Conservation (phyloP, 352 stramenopile species). For the Globisporangium abappressorium region DNA sequence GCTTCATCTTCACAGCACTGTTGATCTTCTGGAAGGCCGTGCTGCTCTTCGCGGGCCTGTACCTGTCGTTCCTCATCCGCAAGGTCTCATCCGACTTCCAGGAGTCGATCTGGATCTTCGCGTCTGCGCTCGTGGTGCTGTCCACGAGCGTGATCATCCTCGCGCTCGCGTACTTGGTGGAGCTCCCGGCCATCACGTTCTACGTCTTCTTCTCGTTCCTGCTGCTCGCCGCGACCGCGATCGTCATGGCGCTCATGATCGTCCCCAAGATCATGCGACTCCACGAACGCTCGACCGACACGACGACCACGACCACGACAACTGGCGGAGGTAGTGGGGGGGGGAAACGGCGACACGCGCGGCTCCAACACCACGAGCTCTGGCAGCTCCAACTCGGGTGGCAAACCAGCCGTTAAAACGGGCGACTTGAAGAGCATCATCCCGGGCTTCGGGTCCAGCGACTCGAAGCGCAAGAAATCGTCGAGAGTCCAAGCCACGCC, state of each 20-base stretch:
- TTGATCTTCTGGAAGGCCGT: conserved; percentile 63
- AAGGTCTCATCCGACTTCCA: conserved; percentile 37
- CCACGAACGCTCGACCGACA: background rate
- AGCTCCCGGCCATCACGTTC: conserved; percentile 19
- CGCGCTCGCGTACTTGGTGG: conserved; percentile 29
- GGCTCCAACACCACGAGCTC: too few relatives aligned
- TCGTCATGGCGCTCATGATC: conserved; percentile 28
- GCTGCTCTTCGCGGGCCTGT: conserved; percentile 38
- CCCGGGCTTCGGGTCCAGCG: too few relatives aligned
- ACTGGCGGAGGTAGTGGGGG: too few relatives aligned
- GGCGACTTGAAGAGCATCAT: too few relatives aligned
- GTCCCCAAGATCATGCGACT: conserved; percentile 19
- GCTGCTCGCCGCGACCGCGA: conserved; percentile 19
- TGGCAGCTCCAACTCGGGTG: too few relatives aligned
- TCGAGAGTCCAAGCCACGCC: too few relatives aligned
- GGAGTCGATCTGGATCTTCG: conserved; percentile 36
- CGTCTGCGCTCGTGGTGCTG: conserved; percentile 21
- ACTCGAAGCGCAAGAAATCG: too few relatives aligned
- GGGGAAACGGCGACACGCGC: too few relatives aligned
- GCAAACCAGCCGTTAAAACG: too few relatives aligned
- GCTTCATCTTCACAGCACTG: conserved; percentile 40
- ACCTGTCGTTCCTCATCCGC: conserved; percentile 59
- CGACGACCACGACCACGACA: background rate
- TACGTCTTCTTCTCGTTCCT: conserved; percentile 22
- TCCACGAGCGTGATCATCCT: conserved; percentile 25